Evolutionary conservation across 2,329 filamentous ascomycete genomes (phyloP).

Genomic region (Paecilomyces niveus): DNA sequence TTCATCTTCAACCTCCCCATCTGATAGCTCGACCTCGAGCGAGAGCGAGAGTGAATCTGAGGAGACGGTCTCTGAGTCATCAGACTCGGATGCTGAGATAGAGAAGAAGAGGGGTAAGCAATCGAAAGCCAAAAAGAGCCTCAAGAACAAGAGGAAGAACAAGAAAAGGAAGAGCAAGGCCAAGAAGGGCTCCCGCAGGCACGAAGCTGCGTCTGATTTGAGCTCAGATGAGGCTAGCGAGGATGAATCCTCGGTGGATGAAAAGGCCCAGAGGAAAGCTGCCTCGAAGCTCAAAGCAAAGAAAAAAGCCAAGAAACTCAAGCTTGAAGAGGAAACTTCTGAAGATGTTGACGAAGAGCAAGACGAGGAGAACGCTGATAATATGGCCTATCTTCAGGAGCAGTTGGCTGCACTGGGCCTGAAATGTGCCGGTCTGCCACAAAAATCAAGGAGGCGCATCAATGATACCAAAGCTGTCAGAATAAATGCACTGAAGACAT

Average conservation of each 20-base stretch:
- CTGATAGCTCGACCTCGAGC: conserved; percentile 12
- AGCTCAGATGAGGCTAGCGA: conserved; percentile 20
- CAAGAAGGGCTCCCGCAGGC: conserved; percentile 31
- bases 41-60: conserved; percentile 11
- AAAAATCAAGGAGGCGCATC: background rate
- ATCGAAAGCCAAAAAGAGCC: background rate
- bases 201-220: conserved; percentile 20
- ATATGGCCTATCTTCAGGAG: conserved; percentile 19
- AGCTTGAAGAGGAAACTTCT: conserved; percentile 18
- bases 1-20: conserved; percentile 14
- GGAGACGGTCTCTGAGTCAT: conserved; percentile 7
- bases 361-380: conserved; percentile 22
- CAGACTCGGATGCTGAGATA: conserved; percentile 5
- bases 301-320: conserved; percentile 22
- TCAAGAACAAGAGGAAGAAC: conserved; percentile 10
- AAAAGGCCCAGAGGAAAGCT: conserved; percentile 24
- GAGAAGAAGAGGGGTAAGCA: conserved; percentile 27
- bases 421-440: conserved; percentile 9
- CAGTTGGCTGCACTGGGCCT: conserved; percentile 14
- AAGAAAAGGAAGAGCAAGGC: conserved; percentile 31
- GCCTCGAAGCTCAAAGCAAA: conserved; percentile 28
- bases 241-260: conserved; percentile 18
- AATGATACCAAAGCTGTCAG: background rate
- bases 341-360: conserved; percentile 27
- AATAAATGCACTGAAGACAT: conserved; percentile 14